Evolutionary conservation across 495 filamentous ascomycete species (phyloP), one percentile per base, ranked within the genome.

Genomic region (Apiosordaria backusii): DNA sequence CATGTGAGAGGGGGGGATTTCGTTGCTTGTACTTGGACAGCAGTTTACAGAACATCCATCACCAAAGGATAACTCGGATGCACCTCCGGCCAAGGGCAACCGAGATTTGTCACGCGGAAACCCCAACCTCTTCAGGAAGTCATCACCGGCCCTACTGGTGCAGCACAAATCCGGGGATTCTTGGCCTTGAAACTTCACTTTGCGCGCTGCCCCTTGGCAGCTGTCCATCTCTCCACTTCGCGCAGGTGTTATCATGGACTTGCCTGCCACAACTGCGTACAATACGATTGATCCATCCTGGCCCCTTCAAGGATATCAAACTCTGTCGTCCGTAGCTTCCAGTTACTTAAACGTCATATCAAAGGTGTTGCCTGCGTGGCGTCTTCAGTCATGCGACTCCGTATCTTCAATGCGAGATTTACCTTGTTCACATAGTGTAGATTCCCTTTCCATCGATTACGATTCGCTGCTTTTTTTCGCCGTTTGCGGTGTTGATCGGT

Each of bases 101-200:
- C 50, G 50, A 57, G 57, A 55, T 70, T 61, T 55, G 2, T 50
- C 24, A 26, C 29, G 18, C 62, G 59, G 68, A 40, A 54, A n/a
- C 24, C 5, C 45, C 50, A 63, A 24, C 66, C 26, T 25, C 29
- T 66, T 65, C 1, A 18, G 69, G 69, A 61, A 71, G 29, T 15
- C 5, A 50, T 19, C 63, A 21, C 69, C 66, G 69, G 45, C n/a
- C n/a, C 23, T 29, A 64, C 59, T 45, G 35, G n/a, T 13, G 10
- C 35, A 45, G 7, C 35, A 45, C 35, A 66, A 65, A 66, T 71
- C 69, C 62, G 69, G 69, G 69, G 66, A 63, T 67, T 29, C 22
- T 55, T 23, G 52, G 59, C 58, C 59, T 57, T 19, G 25, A 52
- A 45, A 45, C 35, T 55, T 19, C n/a, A 21, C 18, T 6, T 23